These are phyloP conservation scores for Neofusicoccum ribis DNA, from an alignment of 2,329 filamentous ascomycete genomes.

Conservation along the genomic window DNA sequence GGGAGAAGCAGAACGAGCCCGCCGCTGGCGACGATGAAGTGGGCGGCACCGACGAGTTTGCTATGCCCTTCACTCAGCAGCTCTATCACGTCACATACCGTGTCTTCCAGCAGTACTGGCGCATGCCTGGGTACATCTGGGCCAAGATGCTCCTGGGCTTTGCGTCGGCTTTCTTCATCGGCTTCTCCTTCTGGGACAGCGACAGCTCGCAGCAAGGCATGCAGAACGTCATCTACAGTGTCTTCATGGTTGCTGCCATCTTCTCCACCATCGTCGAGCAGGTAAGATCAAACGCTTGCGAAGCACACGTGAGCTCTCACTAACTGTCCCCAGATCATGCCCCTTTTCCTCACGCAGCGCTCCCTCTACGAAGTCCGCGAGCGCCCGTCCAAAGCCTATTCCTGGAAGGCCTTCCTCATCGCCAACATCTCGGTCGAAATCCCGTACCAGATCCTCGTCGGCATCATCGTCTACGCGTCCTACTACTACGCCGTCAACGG, in stretches of 20 bases:
- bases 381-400: conserved; percentile 68
- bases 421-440: conserved; percentile 72
- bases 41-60: conserved; percentile 43
- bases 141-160: conserved; percentile 33
- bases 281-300: conserved; percentile 24
- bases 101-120: conserved; percentile 49
- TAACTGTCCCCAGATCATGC: conserved; percentile 51
- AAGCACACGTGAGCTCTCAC: neutral
- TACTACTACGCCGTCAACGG: conserved; percentile 63
- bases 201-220: conserved; percentile 41
- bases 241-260: conserved; percentile 52
- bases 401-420: conserved; percentile 71
- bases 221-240: conserved; percentile 49
- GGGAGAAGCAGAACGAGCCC: conserved; percentile 32
- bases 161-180: conserved; percentile 34
- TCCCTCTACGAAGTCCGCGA: conserved; percentile 62
- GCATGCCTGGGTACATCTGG: conserved; percentile 46
- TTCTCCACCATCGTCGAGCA: conserved; percentile 53
- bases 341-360: conserved; percentile 59
- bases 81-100: conserved; percentile 39
- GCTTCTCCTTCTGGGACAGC: conserved; percentile 46
- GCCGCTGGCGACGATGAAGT: conserved; percentile 33
- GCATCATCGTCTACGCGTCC: conserved; percentile 62
- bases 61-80: conserved; percentile 40
- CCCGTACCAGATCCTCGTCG: conserved; percentile 64